Conservation (phyloP, 2,329 filamentous ascomycete species). For the Pyrenochaeta sp. region DNA sequence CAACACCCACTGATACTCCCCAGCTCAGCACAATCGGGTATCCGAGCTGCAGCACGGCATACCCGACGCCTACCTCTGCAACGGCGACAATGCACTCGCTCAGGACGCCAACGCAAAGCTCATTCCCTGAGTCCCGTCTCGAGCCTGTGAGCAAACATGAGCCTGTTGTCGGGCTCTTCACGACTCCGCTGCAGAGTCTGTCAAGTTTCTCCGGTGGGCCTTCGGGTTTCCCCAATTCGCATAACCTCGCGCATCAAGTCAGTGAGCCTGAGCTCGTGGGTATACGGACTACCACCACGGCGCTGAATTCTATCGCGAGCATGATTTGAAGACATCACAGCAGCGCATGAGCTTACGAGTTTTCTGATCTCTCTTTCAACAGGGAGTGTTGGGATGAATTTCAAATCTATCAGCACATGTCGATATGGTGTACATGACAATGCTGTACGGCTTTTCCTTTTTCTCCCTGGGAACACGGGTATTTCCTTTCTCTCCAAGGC, state of each 20-base stretch:
- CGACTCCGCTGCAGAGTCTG: slow-evolving; percentile 38
- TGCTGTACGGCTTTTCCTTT: too few species aligned
- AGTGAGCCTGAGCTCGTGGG: slow-evolving; percentile 47
- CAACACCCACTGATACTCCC: slow-evolving; percentile 28
- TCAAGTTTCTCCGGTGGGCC: slow-evolving; percentile 27
- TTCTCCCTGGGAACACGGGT: too few species aligned
- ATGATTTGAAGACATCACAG: slow-evolving; percentile 36
- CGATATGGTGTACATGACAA: too few species aligned
- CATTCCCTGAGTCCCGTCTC: slow-evolving; percentile 18
- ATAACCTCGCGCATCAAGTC: slow-evolving; percentile 35
- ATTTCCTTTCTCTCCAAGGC: too few species aligned
- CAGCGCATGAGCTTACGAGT: slow-evolving; percentile 1
- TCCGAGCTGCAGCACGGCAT: slow-evolving; percentile 28
- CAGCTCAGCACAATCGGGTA: slow-evolving; percentile 27
- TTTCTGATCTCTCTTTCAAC: slow-evolving; percentile 1
- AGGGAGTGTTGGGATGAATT: too few species aligned
- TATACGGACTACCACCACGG: slow-evolving; percentile 37
- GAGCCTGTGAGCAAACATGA: slow-evolving; percentile 23
- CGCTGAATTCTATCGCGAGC: slow-evolving; percentile 45
- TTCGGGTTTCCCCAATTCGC: slow-evolving; percentile 17
- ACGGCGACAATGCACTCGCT: slow-evolving; percentile 29
- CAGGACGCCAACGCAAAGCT: slow-evolving; percentile 27
- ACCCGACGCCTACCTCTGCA: slow-evolving; percentile 33
- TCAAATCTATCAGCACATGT: too few species aligned
- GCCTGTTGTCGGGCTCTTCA: slow-evolving; percentile 40